Evolutionary conservation across 805 yeast genomes (phyloP).

Genomic region (Candida succiphila): DNA sequence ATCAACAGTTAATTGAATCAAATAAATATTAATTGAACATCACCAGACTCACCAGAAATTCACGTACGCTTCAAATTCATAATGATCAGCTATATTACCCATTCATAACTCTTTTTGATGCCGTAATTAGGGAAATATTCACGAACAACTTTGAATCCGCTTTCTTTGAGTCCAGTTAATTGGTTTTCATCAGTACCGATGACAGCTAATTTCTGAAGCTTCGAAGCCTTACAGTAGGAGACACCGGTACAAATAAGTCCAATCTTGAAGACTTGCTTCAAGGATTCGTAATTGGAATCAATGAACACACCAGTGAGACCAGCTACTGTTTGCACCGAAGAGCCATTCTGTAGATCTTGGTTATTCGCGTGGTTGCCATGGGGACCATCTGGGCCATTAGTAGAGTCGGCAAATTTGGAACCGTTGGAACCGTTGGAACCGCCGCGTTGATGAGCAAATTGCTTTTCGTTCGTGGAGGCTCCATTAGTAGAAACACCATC

Average conservation of each 20-base stretch:
- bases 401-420: not conserved
- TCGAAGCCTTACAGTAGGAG: constrained; percentile 29
- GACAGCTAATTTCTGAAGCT: constrained; percentile 7
- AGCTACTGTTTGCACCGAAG: constrained; percentile 23
- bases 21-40: not conserved
- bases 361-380: not conserved
- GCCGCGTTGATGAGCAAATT: too few species aligned
- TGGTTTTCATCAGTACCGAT: constrained; percentile 7
- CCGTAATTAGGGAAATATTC: constrained; percentile 15
- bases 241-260: constrained; percentile 51
- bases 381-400: not conserved
- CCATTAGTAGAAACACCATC: too few species aligned
- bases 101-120: constrained; percentile 13
- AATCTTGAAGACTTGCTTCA: constrained; percentile 42
- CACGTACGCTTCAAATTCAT: not conserved
- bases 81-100: constrained; percentile 5
- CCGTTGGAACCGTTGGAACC: not conserved
- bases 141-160: constrained; percentile 15
- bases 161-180: constrained; percentile 8
- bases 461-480: not conserved
- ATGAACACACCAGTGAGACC: constrained; percentile 44
- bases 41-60: not conserved
- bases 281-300: constrained; percentile 41
- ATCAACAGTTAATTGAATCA: not conserved
- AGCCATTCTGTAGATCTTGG: constrained; percentile 2